Base-by-base conservation (phyloP, 129 eudicot genomes). In the Tanacetum coccineum region DNA sequence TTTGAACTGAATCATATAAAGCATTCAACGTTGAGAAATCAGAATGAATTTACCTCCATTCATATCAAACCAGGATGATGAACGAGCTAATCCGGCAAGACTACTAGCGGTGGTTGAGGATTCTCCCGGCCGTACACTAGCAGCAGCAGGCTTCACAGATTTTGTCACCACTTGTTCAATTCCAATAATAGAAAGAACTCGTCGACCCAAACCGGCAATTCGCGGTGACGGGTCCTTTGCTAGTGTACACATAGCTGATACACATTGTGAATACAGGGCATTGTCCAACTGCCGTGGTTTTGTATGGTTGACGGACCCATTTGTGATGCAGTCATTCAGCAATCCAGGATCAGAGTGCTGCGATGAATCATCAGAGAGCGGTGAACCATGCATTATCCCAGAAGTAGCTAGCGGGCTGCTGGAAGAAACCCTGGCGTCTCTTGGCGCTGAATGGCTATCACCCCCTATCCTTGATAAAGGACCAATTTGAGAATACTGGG, bases 141-240 rank as follows among this genome's bases (percentile, higher is more conserved):
- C 67, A 11, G 77, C 50, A 62, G 71, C 21, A 46, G 85, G 68
- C 76, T 80, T 88, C 2, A 74, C 81, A 46, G 92, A 78, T 67
- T 79, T 86, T 13, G 99, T 72, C 56, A 82, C 90, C 44, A 93
- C 99, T 67, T 86, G 99, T 78, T 93, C 96, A 60, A 93, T 87
- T 21, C 99, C 99, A 59, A 93, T 89, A 50, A 87, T 81, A 3
- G 96, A 81, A 61, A 93, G 85, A 28, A 93, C 92, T 36, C 95
- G 75, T 13, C 90, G 78, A 9, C 99, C 99, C 72, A 93, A 85
- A 59, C 77, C 65, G 12, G 99, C 78, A 48, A 93, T 87, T 9
- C 87, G 86, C 13, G 96, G 95, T 28, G 99, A 93, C 11, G 99
- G 95, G 59, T 93, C 99, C 73, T 89, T 93, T 4, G 99, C 99